Conservation (phyloP, 495 filamentous ascomycete genomes). For the Rusavskia elegans region DNA sequence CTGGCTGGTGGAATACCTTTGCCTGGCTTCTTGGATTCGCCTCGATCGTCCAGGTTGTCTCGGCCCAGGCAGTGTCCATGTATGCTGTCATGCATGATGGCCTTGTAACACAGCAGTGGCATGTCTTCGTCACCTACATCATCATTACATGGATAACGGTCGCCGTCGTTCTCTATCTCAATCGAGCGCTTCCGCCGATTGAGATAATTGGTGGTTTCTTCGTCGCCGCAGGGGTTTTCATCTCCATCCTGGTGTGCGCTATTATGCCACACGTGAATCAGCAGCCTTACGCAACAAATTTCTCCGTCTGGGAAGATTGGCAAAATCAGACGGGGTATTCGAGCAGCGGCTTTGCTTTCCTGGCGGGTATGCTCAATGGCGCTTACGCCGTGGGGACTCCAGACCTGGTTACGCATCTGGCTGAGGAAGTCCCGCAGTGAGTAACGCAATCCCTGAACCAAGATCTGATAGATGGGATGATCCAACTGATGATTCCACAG, state of each 20-base stretch:
- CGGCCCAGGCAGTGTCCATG: constrained; percentile 52
- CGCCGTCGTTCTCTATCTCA: constrained; percentile 49
- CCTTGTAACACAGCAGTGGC: constrained; percentile 49
- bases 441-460: constrained; percentile 6
- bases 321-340: constrained; percentile 53
- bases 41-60: constrained; percentile 50
- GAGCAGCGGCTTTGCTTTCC: constrained; percentile 58
- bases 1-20: constrained; percentile 66
- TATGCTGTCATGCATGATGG: constrained; percentile 55
- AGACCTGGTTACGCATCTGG: constrained; percentile 59
- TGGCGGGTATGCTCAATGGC: constrained; percentile 71
- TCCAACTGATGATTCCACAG: constrained; percentile 2
- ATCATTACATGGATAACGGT: constrained; percentile 51
- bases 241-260: constrained; percentile 59
- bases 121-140: constrained; percentile 58
- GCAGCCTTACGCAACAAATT: constrained; percentile 32
- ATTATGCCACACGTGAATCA: constrained; percentile 47
- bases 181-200: constrained; percentile 48
- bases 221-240: constrained; percentile 46
- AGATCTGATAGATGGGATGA: neutral
- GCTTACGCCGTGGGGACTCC: constrained; percentile 75
- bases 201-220: constrained; percentile 51
- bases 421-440: constrained; percentile 65
- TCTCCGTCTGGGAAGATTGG: constrained; percentile 48
- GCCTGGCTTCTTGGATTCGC: constrained; percentile 55